Base-by-base conservation (phyloP, 306 rosid species). In the Cucumis cinereus region DNA sequence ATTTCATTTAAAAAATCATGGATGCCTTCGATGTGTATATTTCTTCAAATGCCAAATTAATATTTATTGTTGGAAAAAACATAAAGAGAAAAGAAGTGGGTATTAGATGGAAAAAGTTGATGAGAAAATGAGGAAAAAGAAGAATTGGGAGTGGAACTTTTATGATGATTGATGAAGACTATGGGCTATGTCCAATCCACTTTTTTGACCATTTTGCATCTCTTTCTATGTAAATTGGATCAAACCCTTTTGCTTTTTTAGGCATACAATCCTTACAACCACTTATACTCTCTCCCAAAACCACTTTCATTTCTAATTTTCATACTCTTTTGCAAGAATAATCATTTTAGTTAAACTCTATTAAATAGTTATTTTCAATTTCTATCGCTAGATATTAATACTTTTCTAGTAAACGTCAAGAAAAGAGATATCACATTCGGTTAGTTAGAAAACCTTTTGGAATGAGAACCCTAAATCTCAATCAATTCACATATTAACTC, bases 171-270 rank as follows among this genome's bases (percentile, higher is more conserved):
- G 80, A 74, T 24, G 72, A 36, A 77, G 73, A 77, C 82, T 58
- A 77, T 77, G 82, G 56, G 58, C 81, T 71, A 71, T 52, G 55
- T 22, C 62, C 28, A n/a, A n/a, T 41, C n/a, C 24, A 60, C 89
- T 74, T 85, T 69, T 83, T 85, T 83, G 86, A 85, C 89, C 82
- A 68, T 72, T 78, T 80, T 15, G 69, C 26, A 55, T 78, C 62
- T 55, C 70, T 75, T 80, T 78, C 7, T 64, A 22, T 63, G 4
- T 28, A 52, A 54, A 3, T 78, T 57, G 74, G 28, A 47, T 19
- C 53, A 53, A 41, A 55, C 28, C 82, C 71, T 43, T 63, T 17
- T 50, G 60, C 68, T 80, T 72, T 75, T 43, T 3, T 35, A 16
- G 6, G 7, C 4, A 19, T 6, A 53, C 69, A 16, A 69, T 36